phyloP scores from a whole-genome alignment of 495 filamentous ascomycete genomes.

The Melanomma pulvis-pyrius region DNA sequence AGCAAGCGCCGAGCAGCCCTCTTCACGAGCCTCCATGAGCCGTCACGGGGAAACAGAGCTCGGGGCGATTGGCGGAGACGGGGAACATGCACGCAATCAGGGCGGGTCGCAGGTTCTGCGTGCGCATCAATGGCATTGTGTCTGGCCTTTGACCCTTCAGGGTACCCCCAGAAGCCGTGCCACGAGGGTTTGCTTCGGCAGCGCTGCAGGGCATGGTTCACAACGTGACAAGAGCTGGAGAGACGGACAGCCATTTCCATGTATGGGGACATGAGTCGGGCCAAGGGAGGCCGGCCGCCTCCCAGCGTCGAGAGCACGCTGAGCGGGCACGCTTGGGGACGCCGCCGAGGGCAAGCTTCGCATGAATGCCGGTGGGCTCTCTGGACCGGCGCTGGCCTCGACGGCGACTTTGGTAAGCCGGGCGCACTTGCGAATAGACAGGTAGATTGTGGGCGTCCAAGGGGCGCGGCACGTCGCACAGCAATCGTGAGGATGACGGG shows the following conservation, averaged over 20 bases:
- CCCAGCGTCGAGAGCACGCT: no score
- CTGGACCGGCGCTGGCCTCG: no score
- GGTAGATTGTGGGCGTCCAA: not conserved
- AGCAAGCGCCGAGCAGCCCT: no score
- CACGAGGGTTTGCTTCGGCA: not conserved
- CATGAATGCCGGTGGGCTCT: no score
- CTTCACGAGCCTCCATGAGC: no score
- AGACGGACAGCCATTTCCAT: not conserved
- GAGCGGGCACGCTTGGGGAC: no score
- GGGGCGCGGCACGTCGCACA: not conserved
- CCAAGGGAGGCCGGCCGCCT: not conserved
- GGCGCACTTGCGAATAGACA: not conserved
- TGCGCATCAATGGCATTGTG: slow-evolving; percentile 8
- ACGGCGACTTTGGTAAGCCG: not conserved
- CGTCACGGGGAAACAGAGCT: not conserved
- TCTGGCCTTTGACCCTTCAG: not conserved
- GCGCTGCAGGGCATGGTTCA: not conserved
- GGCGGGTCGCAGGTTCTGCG: slow-evolving; percentile 10
- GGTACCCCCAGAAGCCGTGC: not conserved
- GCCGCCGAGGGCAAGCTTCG: no score
- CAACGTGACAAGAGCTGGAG: not conserved
- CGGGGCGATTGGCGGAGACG: not conserved
- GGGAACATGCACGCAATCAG: slow-evolving; percentile 4
- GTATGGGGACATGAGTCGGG: not conserved
- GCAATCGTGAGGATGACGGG: not conserved